A percentile compares a stretch with the other conserved stretches of the same genome.
Conservation (phyloP, 2,329 filamentous ascomycete genomes). For the Nemania serpens region DNA sequence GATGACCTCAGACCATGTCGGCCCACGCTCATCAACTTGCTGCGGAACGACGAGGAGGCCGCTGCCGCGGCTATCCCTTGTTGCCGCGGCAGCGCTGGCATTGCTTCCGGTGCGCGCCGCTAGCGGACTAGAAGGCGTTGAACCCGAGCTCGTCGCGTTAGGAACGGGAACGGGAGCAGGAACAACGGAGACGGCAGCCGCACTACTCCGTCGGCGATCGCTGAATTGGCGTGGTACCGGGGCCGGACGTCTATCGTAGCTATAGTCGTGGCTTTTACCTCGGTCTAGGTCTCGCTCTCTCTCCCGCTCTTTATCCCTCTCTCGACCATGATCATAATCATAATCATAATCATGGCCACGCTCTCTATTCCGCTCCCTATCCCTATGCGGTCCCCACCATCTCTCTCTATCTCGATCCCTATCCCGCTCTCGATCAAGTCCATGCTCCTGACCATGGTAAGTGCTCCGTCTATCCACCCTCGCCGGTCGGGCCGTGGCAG, state of each 20-base stretch:
- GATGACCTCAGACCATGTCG: slow-evolving; percentile 42
- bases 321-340: neutral
- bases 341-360: no score
- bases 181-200: neutral
- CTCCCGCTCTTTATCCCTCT: neutral
- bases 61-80: neutral
- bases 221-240: slow-evolving; percentile 4
- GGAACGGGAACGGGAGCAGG: no score
- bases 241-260: slow-evolving; percentile 19
- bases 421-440: slow-evolving; percentile 3
- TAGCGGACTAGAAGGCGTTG: no score
- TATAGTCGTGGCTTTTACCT: neutral
- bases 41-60: slow-evolving; percentile 15
- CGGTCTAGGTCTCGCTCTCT: slow-evolving; percentile 7
- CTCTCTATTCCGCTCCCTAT: slow-evolving; percentile 1
- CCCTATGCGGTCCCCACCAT: neutral
- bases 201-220: slow-evolving; percentile 16
- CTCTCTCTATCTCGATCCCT: neutral
- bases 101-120: no score
- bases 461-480: slow-evolving; percentile 16
- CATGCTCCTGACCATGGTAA: slow-evolving; percentile 14
- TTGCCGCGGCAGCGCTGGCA: no score
- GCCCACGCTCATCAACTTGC: slow-evolving; percentile 33
- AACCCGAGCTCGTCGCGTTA: no score
- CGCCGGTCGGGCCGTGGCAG: slow-evolving; percentile 6